These are phyloP conservation scores for Lodderomyces orthopsilosis DNA, from an alignment of 1,139 yeast species.

Conservation along the genomic window DNA sequence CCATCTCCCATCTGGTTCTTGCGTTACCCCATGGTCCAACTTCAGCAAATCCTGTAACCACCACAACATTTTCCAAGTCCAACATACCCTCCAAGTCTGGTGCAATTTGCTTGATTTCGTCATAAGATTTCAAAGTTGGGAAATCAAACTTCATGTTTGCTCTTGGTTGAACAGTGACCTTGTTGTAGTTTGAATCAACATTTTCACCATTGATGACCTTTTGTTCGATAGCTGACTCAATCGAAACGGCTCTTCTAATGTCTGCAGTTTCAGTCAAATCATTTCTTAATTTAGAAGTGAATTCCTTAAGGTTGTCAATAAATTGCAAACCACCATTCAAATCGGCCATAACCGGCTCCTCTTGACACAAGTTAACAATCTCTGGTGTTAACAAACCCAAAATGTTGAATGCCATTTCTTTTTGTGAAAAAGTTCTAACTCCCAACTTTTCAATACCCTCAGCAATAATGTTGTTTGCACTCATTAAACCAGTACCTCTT, in stretches of 20 bases:
- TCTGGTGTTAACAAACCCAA: conserved; percentile 90
- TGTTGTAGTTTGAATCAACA: conserved; percentile 81
- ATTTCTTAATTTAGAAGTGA: conserved; percentile 76
- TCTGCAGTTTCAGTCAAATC: conserved; percentile 85
- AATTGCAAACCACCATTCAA: conserved; percentile 98
- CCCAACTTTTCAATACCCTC: conserved; percentile 96
- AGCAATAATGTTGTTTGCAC: conserved; percentile 94
- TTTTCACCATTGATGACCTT: conserved; percentile 86
- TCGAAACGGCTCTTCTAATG: conserved; percentile 91
- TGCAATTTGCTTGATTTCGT: conserved; percentile 65
- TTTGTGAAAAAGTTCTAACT: conserved; percentile 96
- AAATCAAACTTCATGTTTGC: conserved; percentile 92
- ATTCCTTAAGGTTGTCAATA: conserved; percentile 86
- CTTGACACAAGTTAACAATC: conserved; percentile 83
- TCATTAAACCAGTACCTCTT: conserved; percentile 98
- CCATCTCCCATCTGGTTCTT: conserved; percentile 99
- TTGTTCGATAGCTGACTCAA: conserved; percentile 90
- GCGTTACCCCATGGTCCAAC: conserved; percentile 99
- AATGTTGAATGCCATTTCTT: conserved; percentile 98
- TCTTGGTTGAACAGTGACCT: conserved; percentile 80
- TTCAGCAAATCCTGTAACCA: conserved; percentile 95
- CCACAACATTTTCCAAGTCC: conserved; percentile 87
- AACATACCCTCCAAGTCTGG: conserved; percentile 86
- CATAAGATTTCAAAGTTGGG: conserved; percentile 81
- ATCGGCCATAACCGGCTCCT: conserved; percentile 94